Percentiles rank a stretch among this genome's conserved stretches.
Evolutionary conservation across 148 eudicot species (phyloP).

Genomic region (Limonium bicolor): DNA sequence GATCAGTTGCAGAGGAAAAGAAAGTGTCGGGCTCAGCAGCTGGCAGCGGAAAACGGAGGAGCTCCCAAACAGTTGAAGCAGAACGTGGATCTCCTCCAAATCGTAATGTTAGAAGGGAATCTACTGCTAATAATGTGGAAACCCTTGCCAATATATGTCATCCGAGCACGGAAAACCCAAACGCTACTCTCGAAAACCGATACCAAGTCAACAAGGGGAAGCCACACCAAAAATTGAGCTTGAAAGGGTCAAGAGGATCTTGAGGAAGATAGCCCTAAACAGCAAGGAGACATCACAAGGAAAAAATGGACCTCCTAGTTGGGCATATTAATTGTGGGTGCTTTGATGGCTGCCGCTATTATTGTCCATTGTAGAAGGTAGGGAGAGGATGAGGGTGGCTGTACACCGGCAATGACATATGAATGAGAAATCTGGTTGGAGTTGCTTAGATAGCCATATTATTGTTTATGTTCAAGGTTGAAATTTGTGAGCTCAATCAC

Average conservation of each 20-base stretch:
- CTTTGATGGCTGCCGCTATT: too few relatives aligned
- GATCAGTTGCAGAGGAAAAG: conserved; percentile 27
- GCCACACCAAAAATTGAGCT: conserved; percentile 41
- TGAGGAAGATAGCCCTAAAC: conserved; percentile 36
- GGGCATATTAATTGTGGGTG: too few relatives aligned
- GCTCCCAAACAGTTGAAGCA: conserved; percentile 12
- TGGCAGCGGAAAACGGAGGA: conserved; percentile 18
- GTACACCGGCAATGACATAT: too few relatives aligned
- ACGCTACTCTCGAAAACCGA: conserved; percentile 25
- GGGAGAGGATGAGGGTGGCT: too few relatives aligned
- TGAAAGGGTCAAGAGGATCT: conserved; percentile 42
- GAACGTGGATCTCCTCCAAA: conserved; percentile 17
- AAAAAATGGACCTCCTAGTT: too few relatives aligned
- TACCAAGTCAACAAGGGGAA: conserved; percentile 24
- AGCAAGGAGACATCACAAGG: conserved; percentile 16
- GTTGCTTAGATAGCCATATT: too few relatives aligned
- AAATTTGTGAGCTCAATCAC: too few relatives aligned
- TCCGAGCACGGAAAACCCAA: conserved; percentile 29
- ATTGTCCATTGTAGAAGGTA: too few relatives aligned
- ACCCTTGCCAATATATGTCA: conserved; percentile 10
- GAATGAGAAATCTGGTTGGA: too few relatives aligned
- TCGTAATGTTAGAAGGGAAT: conserved; percentile 20
- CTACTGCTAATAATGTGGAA: conserved; percentile 18
- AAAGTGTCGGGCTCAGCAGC: conserved; percentile 13
- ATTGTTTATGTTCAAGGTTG: too few relatives aligned